Conservation (phyloP, 257 asterid genomes). For the Asclepias syriaca region DNA sequence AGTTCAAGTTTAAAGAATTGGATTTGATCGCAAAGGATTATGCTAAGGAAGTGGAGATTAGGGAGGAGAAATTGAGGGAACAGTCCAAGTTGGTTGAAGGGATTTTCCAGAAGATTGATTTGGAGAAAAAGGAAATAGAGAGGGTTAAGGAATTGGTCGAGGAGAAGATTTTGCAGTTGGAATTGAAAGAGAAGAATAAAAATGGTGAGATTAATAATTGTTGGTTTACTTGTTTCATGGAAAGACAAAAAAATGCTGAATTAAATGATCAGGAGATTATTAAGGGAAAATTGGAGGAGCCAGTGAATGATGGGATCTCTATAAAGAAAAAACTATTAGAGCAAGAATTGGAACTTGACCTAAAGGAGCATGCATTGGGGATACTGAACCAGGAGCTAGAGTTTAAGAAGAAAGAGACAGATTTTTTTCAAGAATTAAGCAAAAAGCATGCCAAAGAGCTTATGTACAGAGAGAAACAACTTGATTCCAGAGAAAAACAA, state of each 20-base stretch:
- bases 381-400: neutral
- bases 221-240: neutral
- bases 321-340: neutral
- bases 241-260: neutral
- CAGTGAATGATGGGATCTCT: neutral
- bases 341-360: slow-evolving; percentile 1
- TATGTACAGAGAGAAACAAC: slow-evolving; percentile 14
- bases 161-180: neutral
- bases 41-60: neutral
- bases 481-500: slow-evolving; percentile 33
- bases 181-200: neutral
- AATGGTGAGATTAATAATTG: neutral
- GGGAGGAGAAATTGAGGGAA: neutral
- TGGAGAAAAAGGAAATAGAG: neutral
- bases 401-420: neutral
- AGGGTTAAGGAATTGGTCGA: neutral
- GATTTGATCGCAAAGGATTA: neutral
- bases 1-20: neutral
- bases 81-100: neutral
- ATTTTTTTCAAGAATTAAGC: neutral
- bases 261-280: neutral
- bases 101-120: neutral
- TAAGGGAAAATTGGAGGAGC: neutral
- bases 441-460: neutral
- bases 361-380: slow-evolving; percentile 1